A percentile compares a stretch with the other conserved stretches of the same genome.
Conservation (phyloP, 352 stramenopile species). For the Chrysophaeum taylorii region DNA sequence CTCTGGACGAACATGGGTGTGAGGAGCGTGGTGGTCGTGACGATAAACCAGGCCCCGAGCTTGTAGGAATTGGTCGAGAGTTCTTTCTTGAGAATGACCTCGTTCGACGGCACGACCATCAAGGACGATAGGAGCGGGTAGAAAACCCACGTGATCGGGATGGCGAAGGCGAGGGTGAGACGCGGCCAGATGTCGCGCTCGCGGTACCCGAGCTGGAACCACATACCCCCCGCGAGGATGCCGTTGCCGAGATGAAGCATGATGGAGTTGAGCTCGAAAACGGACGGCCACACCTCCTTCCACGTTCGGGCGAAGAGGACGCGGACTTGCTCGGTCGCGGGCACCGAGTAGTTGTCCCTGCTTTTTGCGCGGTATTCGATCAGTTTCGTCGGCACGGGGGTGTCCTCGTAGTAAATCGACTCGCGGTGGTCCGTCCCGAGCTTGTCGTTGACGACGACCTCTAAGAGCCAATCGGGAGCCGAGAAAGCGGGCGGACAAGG, state of each 20-base stretch:
- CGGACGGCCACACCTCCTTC: neutral
- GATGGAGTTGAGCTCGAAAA: neutral
- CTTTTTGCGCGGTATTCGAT: neutral
- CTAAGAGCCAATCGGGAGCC: conserved; percentile 8
- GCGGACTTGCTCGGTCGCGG: neutral
- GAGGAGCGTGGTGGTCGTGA: neutral
- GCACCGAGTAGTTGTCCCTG: neutral
- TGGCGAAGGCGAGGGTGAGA: neutral
- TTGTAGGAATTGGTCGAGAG: neutral
- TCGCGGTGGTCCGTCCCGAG: neutral
- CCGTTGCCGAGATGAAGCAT: neutral
- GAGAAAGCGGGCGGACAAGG: neutral
- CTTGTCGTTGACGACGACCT: neutral
- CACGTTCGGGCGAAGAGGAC: neutral
- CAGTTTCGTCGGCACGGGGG: neutral
- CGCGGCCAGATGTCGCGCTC: conserved; percentile 2
- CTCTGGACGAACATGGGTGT: neutral
- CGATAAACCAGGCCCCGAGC: neutral
- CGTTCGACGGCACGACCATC: neutral
- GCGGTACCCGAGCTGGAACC: neutral
- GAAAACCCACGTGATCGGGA: conserved; percentile 13
- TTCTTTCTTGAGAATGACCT: conserved; percentile 12
- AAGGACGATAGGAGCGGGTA: neutral
- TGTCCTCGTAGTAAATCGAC: neutral
- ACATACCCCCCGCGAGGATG: neutral